Conservation (phyloP, 768 basidiomycete species). For the Mycena chlorophos region DNA sequence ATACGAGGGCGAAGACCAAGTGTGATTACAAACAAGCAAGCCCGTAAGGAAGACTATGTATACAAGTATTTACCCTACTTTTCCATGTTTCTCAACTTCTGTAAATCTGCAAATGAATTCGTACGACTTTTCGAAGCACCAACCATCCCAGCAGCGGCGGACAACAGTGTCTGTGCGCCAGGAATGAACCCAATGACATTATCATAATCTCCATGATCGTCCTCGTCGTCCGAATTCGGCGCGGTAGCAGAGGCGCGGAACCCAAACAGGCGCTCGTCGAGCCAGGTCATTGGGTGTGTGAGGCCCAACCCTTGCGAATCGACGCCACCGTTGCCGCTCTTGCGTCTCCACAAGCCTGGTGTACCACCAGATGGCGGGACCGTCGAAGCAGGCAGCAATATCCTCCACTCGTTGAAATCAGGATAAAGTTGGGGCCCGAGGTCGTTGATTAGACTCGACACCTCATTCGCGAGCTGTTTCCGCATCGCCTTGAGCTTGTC, state of each 20-base stretch:
- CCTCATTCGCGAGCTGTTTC: conserved; percentile 75
- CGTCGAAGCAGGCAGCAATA: conserved; percentile 79
- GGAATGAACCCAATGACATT: conserved; percentile 75
- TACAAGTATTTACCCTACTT: not conserved
- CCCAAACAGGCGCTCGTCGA: conserved; percentile 91
- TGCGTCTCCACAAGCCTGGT: conserved; percentile 76
- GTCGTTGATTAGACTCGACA: conserved; percentile 80
- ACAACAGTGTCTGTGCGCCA: conserved; percentile 3
- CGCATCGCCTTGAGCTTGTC: conserved; percentile 75
- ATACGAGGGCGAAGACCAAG: conserved; percentile 27
- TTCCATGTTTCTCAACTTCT: conserved; percentile 6
- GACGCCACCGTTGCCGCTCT: conserved; percentile 79
- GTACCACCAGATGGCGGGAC: conserved; percentile 78
- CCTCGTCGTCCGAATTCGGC: conserved; percentile 78
- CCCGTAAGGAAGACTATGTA: not conserved
- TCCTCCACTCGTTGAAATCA: conserved; percentile 85
- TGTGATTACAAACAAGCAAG: not conserved
- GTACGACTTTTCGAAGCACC: conserved; percentile 17
- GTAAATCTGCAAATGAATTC: conserved; percentile 19
- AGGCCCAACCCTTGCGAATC: conserved; percentile 68
- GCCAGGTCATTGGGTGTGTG: conserved; percentile 92
- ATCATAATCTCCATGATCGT: conserved; percentile 89
- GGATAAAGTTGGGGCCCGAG: conserved; percentile 86
- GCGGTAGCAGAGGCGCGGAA: conserved; percentile 64
- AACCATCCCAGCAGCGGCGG: not conserved